Percentiles rank a stretch among this genome's conserved stretches.
Evolutionary conservation across 2,329 filamentous ascomycete species (phyloP).

Genomic region (Alternaria infectoria): DNA sequence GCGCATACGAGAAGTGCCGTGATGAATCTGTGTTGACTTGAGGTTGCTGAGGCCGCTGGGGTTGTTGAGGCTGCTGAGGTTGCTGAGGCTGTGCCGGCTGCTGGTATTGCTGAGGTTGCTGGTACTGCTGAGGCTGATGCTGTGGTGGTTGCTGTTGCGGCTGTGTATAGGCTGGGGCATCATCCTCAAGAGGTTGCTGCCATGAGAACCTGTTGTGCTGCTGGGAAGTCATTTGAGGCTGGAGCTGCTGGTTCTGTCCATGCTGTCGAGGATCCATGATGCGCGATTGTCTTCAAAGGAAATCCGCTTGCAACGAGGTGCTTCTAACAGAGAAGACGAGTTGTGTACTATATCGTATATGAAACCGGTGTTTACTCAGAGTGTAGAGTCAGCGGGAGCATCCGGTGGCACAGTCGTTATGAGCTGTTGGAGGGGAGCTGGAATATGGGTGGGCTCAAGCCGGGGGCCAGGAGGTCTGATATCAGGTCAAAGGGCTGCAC

Average conservation of each 20-base stretch:
- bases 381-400: neutral
- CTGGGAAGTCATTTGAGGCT: slow-evolving; percentile 14
- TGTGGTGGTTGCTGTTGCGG: slow-evolving; percentile 5
- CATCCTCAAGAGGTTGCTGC: slow-evolving; percentile 35
- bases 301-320: neutral
- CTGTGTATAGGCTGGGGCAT: neutral
- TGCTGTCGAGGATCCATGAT: slow-evolving; percentile 35
- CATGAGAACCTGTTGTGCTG: slow-evolving; percentile 44
- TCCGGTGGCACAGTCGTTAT: slow-evolving; percentile 5
- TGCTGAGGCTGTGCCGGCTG: slow-evolving; percentile 4
- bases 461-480: slow-evolving; percentile 39
- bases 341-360: neutral
- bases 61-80: neutral
- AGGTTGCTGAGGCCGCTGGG: slow-evolving; percentile 15
- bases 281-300: neutral
- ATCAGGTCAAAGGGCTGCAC: slow-evolving; percentile 24
- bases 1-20: slow-evolving; percentile 45
- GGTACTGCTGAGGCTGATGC: slow-evolving; percentile 6
- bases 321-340: neutral
- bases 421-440: slow-evolving; percentile 3
- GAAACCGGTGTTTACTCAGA: neutral
- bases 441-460: neutral
- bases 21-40: slow-evolving; percentile 24
- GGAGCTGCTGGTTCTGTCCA: slow-evolving; percentile 22
- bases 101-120: neutral